These are phyloP conservation scores for Russula emetica DNA, from an alignment of 768 basidiomycete species.

Conservation along the genomic window DNA sequence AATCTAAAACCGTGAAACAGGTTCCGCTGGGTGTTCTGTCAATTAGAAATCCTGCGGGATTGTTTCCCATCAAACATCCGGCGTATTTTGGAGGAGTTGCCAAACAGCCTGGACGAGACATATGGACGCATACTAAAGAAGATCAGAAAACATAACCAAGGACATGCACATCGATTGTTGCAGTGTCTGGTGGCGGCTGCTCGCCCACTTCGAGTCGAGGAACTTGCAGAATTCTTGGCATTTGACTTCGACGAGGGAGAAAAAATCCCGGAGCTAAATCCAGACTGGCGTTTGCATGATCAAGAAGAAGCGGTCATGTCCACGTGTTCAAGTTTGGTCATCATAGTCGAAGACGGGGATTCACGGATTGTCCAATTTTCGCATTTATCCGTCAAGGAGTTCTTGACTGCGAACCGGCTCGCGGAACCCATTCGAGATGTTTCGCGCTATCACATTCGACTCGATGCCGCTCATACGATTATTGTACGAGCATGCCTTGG, in stretches of 20 bases:
- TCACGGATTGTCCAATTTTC: background rate
- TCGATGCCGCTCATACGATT: background rate
- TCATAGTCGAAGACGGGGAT: background rate
- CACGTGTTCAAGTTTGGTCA: background rate
- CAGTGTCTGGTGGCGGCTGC: background rate
- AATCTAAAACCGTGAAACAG: background rate
- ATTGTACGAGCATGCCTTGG: background rate
- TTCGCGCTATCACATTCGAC: background rate
- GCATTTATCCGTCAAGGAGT: constrained; percentile 3
- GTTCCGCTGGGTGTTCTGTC: background rate
- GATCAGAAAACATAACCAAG: background rate
- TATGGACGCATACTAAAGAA: constrained; percentile 3
- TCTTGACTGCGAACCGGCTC: background rate
- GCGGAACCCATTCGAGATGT: background rate
- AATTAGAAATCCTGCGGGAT: background rate
- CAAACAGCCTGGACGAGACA: background rate
- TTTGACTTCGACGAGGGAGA: background rate
- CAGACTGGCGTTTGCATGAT: background rate
- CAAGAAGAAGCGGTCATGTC: background rate
- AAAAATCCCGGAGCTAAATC: background rate
- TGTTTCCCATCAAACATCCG: background rate
- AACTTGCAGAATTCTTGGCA: constrained; percentile 1
- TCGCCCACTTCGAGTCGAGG: constrained; percentile 11
- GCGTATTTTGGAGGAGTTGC: background rate
- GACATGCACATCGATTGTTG: constrained; percentile 1